A percentile compares a stretch with the other conserved stretches of the same genome.
Conservation (phyloP, 805 yeast genomes). For the Torulaspora microellipsoides region DNA sequence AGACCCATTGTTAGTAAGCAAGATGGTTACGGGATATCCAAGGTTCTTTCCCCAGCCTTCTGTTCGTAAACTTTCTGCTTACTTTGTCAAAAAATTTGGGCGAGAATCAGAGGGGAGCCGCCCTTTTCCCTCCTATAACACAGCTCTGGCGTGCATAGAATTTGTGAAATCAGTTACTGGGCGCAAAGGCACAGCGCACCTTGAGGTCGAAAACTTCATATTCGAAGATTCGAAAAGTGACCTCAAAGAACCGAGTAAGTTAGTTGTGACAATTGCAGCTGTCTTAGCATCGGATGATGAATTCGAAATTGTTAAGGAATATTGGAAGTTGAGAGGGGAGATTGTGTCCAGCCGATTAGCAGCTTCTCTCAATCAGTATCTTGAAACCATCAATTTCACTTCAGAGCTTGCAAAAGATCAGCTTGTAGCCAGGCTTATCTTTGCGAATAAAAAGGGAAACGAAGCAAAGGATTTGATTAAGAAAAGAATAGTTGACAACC, state of each 20-base stretch:
- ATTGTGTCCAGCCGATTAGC: slow-evolving; percentile 18
- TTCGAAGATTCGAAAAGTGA: slow-evolving; percentile 35
- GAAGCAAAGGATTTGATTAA: slow-evolving; percentile 11
- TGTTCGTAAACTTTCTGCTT: slow-evolving; percentile 48
- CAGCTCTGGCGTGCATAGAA: slow-evolving; percentile 72
- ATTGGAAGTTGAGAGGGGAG: slow-evolving; percentile 60
- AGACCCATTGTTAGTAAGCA: slow-evolving; percentile 66
- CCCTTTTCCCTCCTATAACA: slow-evolving; percentile 62
- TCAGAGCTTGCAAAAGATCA: not conserved
- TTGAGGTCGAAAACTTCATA: slow-evolving; percentile 9
- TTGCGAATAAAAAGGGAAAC: slow-evolving; percentile 4
- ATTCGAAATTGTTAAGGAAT: slow-evolving; percentile 63
- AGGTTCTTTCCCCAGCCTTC: slow-evolving; percentile 64
- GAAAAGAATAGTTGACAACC: slow-evolving; percentile 14
- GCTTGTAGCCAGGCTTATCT: not conserved
- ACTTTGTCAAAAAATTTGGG: slow-evolving; percentile 63
- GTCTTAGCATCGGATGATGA: slow-evolving; percentile 57
- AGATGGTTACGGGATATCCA: slow-evolving; percentile 86
- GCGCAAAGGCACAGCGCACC: slow-evolving; percentile 11
- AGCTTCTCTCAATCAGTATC: slow-evolving; percentile 1
- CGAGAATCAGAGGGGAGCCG: slow-evolving; percentile 64
- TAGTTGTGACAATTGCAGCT: slow-evolving; percentile 62
- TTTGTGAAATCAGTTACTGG: slow-evolving; percentile 45
- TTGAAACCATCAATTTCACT: not conserved
- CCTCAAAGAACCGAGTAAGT: slow-evolving; percentile 45